Evolutionary conservation across 305 asterid genomes (phyloP), one percentile per base, ranked within the genome.

Genomic region (Fraxinus dipetala): DNA sequence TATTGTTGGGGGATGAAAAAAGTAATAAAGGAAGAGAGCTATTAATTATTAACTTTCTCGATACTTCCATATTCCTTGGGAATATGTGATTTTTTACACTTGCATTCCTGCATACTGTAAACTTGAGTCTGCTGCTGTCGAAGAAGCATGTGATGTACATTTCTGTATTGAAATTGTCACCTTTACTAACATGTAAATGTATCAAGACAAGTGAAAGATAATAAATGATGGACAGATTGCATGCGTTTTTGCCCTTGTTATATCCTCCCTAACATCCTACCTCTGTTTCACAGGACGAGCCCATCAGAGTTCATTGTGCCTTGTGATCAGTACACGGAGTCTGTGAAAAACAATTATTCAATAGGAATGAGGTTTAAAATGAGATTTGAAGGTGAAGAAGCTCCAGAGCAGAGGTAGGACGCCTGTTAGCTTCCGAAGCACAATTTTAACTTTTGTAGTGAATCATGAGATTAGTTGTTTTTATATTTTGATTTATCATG

Each of bases 341-440:
- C 97, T 82, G 81, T 89, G 43, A 94, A 91, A 87, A 90, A 84
- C 78, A 93, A 89, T 84, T 95, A 92, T 79, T 91, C 98, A 0
- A 89, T 95, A 82, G 99, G 98, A 74, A 92, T 92, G 98, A 87
- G 99, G 86, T 95, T 95, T 79, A 95, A 94, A 86, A 95, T 95
- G 98, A 90, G 92, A 89, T 95, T 95, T n/a, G 98, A 95, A 93
- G 98, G 99, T 81, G 99, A 95, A 91, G 99, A 95, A 89, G 92
- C 98, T 78, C 99, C 98, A 18, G 99, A 95, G 89, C 98, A 94
- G 89, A 94, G 98, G 99, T 95, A 89, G 69, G 79, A 51, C 2
- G 24, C 63, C 22, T 51, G 9, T 16, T 5, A 26, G 11, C 73
- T 80, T 69, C 63, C 82, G 14, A 65, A 26, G 73, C 73, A 65